Evolutionary conservation across 768 basidiomycete genomes (phyloP).

Genomic region (Auricularia sp.): DNA sequence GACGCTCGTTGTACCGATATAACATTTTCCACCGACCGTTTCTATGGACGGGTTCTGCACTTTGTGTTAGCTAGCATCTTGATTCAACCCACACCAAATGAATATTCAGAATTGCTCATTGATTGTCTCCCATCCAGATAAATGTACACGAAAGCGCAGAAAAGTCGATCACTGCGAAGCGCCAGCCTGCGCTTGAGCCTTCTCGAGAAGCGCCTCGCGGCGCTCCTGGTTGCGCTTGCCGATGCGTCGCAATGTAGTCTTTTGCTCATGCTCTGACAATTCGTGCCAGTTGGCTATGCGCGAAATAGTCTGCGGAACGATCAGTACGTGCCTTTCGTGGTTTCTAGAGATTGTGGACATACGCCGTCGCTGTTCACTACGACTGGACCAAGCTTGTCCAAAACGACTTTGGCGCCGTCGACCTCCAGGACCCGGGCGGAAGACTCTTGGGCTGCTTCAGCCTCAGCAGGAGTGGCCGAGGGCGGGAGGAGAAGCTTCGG

Average conservation of each 20-base stretch:
- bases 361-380: not conserved
- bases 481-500: not conserved
- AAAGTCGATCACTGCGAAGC: too few species aligned
- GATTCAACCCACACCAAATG: too few species aligned
- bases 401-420: not conserved
- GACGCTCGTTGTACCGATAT: too few species aligned
- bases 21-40: too few species aligned
- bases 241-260: not conserved
- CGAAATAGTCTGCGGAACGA: not conserved
- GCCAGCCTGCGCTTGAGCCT: not conserved
- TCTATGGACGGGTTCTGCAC: not conserved
- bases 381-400: not conserved
- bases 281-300: not conserved
- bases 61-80: too few species aligned
- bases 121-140: too few species aligned
- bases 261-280: not conserved
- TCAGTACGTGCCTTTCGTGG: not conserved
- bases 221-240: not conserved
- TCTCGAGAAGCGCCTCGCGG: not conserved
- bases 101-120: too few species aligned
- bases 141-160: too few species aligned
- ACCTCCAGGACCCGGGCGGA: not conserved
- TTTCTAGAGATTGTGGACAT: not conserved
- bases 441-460: not conserved
- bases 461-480: not conserved